These are phyloP conservation scores for Arthrobotrys musiformis DNA, from an alignment of 2,329 filamentous ascomycete species.

Conservation along the genomic window DNA sequence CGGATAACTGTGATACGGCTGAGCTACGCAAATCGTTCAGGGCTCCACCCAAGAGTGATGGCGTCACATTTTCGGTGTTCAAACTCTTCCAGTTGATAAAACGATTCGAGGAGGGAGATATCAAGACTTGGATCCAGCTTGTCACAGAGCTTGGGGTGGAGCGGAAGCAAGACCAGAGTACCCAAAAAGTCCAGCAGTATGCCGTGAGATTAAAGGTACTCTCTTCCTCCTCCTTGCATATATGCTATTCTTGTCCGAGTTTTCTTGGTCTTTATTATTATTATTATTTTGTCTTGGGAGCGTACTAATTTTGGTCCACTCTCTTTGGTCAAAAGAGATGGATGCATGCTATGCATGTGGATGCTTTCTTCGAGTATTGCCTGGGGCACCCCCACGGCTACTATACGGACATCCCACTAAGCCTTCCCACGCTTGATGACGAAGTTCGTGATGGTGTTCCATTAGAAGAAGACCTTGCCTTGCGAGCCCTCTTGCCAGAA, in stretches of 20 bases:
- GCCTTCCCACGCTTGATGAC: conserved; percentile 64
- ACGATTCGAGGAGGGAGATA: conserved; percentile 80
- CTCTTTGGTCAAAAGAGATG: conserved; percentile 74
- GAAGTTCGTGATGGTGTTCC: conserved; percentile 81
- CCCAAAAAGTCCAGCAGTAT: conserved; percentile 95
- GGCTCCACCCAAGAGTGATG: conserved; percentile 83
- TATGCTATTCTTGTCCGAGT: not conserved
- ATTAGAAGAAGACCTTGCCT: conserved; percentile 86
- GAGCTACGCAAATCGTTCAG: conserved; percentile 80
- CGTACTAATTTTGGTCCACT: conserved; percentile 29
- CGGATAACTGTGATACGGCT: conserved; percentile 74
- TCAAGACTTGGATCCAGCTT: conserved; percentile 92
- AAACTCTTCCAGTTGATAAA: conserved; percentile 80
- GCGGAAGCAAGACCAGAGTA: conserved; percentile 83
- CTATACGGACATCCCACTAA: conserved; percentile 76
- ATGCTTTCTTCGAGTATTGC: conserved; percentile 93
- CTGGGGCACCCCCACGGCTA: conserved; percentile 81
- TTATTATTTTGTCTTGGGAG: too few species aligned
- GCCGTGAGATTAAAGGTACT: conserved; percentile 86
- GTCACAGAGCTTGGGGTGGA: conserved; percentile 89
- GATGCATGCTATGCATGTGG: conserved; percentile 96
- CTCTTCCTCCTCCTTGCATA: not conserved
- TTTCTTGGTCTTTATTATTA: too few species aligned
- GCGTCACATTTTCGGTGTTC: conserved; percentile 84
- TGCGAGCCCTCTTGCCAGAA: conserved; percentile 84